A percentile compares a stretch with the other conserved stretches of the same genome.
These are phyloP conservation scores for Solanum phureja DNA, from an alignment of 257 asterid species.

Conservation along the genomic window DNA sequence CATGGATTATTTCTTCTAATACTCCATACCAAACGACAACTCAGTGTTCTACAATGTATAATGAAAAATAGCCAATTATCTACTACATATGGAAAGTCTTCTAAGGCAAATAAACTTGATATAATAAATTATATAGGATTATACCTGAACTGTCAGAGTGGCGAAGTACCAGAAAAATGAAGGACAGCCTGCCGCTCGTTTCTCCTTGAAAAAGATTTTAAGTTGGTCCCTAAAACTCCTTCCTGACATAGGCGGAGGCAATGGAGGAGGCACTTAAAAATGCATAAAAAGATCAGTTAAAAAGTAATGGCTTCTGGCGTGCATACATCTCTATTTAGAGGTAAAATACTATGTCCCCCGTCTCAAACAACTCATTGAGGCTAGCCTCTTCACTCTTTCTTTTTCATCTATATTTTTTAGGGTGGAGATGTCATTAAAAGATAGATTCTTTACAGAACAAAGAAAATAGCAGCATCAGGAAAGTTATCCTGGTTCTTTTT, in stretches of 20 bases:
- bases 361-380: background rate
- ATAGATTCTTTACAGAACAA: background rate
- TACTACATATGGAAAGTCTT: background rate
- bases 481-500: background rate
- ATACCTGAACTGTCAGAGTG: constrained; percentile 65
- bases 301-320: background rate
- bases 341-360: background rate
- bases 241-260: constrained; percentile 81
- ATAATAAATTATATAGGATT: background rate
- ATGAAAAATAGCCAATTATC: background rate
- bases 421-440: background rate
- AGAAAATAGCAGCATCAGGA: background rate
- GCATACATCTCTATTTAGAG: background rate
- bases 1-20: background rate
- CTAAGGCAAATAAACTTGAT: constrained; percentile 1
- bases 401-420: background rate
- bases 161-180: constrained; percentile 73
- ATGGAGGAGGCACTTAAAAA: constrained; percentile 77
- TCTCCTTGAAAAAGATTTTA: constrained; percentile 55
- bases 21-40: background rate
- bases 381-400: background rate
- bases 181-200: constrained; percentile 67
- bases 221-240: constrained; percentile 52
- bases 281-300: background rate
- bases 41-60: background rate